These are phyloP conservation scores for Discostella pseudostelligera DNA, from an alignment of 108 stramenopile species.

Conservation along the genomic window DNA sequence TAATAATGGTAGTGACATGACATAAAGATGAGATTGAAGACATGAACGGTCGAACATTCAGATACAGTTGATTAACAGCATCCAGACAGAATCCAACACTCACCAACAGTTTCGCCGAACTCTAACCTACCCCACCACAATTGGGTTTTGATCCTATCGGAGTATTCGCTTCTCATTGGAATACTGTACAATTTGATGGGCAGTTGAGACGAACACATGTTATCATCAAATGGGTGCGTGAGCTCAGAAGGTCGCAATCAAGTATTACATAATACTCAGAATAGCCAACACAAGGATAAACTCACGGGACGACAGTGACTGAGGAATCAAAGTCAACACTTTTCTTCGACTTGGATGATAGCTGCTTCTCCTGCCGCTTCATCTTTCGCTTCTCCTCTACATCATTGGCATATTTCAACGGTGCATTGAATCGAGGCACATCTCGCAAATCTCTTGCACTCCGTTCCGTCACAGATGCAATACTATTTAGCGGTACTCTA, in stretches of 20 bases:
- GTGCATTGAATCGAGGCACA: conserved; percentile 5
- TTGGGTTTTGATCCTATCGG: conserved; percentile 68
- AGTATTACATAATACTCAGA: no score
- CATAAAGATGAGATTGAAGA: not conserved
- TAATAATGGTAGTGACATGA: not conserved
- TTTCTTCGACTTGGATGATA: not conserved
- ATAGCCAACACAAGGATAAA: not conserved
- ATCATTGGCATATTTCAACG: conserved; percentile 6
- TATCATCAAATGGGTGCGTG: no score
- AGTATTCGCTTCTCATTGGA: conserved; percentile 76
- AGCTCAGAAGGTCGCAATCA: no score
- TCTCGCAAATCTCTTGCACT: not conserved
- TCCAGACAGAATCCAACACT: not conserved
- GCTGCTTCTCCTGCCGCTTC: not conserved
- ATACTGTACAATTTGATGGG: conserved; percentile 41
- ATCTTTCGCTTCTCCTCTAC: conserved; percentile 2
- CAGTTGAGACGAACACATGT: no score
- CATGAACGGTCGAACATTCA: not conserved
- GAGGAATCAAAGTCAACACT: not conserved
- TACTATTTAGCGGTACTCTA: not conserved
- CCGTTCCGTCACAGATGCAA: not conserved
- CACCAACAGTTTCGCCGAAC: conserved; percentile 64
- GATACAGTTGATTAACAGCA: no score
- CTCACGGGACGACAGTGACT: no score
- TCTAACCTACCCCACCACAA: conserved; percentile 74